Conservation (phyloP, 345 rosid genomes). For the Odontarrhena argentea region DNA sequence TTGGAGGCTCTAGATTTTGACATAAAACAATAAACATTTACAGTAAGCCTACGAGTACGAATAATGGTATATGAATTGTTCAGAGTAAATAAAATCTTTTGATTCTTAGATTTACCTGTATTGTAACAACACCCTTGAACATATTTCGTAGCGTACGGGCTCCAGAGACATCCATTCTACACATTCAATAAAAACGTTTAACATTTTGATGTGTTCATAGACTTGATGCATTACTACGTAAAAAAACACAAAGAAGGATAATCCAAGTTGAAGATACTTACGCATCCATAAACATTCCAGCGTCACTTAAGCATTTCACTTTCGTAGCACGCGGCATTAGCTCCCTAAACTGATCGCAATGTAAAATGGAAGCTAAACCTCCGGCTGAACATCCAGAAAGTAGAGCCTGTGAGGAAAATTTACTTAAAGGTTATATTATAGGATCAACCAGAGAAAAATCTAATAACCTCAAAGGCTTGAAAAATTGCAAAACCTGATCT, state of each 20-base stretch:
- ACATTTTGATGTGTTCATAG: not conserved
- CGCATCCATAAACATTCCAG: constrained; percentile 91
- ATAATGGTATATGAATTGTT: not conserved
- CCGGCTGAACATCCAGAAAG: constrained; percentile 99
- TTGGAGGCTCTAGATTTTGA: constrained; percentile 52
- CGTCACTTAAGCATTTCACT: constrained; percentile 90
- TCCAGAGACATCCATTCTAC: constrained; percentile 77
- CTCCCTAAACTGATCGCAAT: constrained; percentile 71
- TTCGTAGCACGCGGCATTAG: constrained; percentile 53
- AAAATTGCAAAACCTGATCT: constrained; percentile 53
- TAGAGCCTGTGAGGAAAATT: constrained; percentile 57
- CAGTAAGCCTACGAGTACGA: constrained; percentile 16
- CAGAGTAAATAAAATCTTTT: not conserved
- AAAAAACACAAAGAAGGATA: constrained; percentile 16
- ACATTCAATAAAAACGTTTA: not conserved
- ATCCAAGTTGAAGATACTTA: constrained; percentile 36
- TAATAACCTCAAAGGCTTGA: constrained; percentile 4
- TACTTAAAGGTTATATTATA: not conserved
- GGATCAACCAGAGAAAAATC: constrained; percentile 6
- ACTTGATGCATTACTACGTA: not conserved
- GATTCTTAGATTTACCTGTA: constrained; percentile 58
- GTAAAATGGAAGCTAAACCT: constrained; percentile 80
- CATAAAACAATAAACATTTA: not conserved
- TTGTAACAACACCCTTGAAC: constrained; percentile 65
- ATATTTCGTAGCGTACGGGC: constrained; percentile 61